phyloP scores from a whole-genome alignment of 345 rosid species.

The Lenwebbia sp. region DNA sequence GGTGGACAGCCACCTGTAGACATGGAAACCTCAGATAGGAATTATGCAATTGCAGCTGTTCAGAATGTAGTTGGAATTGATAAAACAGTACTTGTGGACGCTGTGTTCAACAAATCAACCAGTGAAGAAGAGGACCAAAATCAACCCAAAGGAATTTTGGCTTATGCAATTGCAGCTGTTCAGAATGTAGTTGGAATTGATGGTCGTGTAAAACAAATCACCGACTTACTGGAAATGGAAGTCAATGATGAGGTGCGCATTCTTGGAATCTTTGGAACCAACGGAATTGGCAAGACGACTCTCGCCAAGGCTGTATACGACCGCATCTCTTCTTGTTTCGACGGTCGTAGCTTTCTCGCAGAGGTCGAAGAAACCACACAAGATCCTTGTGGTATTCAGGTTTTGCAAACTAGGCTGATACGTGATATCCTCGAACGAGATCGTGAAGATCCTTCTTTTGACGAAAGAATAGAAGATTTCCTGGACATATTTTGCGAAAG shows the following conservation, averaged over 20 bases:
- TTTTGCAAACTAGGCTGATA: background rate
- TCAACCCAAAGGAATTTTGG: too few relatives aligned
- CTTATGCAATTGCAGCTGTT: background rate
- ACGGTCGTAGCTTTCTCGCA: background rate
- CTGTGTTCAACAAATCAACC: too few relatives aligned
- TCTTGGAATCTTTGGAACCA: background rate
- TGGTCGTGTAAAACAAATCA: background rate
- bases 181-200: background rate
- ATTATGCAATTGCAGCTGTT: background rate
- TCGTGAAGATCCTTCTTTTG: background rate
- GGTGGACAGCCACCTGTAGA: fast-evolving
- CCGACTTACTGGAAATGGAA: background rate
- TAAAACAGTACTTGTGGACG: too few relatives aligned
- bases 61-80: background rate
- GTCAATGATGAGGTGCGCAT: background rate
- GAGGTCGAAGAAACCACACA: background rate
- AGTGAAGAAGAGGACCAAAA: too few relatives aligned
- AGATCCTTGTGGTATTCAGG: background rate
- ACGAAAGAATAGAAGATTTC: background rate
- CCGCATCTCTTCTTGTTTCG: background rate
- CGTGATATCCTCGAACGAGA: background rate
- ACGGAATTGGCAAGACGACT: background rate
- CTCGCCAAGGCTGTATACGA: background rate
- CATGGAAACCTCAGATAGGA: background rate
- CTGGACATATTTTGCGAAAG: background rate